These are phyloP conservation scores for Fusarium musae DNA, from an alignment of 2,329 filamentous ascomycete species.

Conservation along the genomic window DNA sequence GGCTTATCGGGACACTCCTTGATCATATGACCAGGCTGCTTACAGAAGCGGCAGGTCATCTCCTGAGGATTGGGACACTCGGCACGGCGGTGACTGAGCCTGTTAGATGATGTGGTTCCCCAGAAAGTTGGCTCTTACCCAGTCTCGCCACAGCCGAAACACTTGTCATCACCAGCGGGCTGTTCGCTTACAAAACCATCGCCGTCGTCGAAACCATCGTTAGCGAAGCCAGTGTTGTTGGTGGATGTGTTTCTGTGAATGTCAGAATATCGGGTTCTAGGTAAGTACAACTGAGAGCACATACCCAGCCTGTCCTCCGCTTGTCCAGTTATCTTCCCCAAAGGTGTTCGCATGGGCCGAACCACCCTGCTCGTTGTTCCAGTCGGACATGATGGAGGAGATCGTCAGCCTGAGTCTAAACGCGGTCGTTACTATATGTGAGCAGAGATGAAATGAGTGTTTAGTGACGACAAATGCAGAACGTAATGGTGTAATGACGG, in stretches of 20 bases:
- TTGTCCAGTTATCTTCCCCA: slow-evolving; percentile 4
- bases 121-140: slow-evolving; percentile 43
- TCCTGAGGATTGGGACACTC: slow-evolving; percentile 51
- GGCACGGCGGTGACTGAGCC: slow-evolving; percentile 45
- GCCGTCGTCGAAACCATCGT: slow-evolving; percentile 3
- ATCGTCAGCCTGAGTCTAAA: not conserved
- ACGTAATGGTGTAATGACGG: too few species aligned
- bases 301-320: slow-evolving; percentile 2
- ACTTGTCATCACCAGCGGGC: slow-evolving; percentile 35
- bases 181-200: slow-evolving; percentile 7
- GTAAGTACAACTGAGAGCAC: not conserved
- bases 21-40: slow-evolving; percentile 63
- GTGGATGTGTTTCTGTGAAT: slow-evolving; percentile 3
- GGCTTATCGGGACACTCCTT: slow-evolving; percentile 72
- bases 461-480: not conserved
- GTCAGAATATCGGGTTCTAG: not conserved
- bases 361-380: slow-evolving; percentile 16
- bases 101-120: not conserved
- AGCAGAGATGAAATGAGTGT: not conserved
- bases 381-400: slow-evolving; percentile 20
- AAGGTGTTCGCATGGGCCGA: slow-evolving; percentile 3
- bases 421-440: not conserved
- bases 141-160: slow-evolving; percentile 52
- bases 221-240: slow-evolving; percentile 2
- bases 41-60: slow-evolving; percentile 58